Base-by-base conservation (phyloP, 2,329 filamentous ascomycete species). In the Colletotrichum musicola region DNA sequence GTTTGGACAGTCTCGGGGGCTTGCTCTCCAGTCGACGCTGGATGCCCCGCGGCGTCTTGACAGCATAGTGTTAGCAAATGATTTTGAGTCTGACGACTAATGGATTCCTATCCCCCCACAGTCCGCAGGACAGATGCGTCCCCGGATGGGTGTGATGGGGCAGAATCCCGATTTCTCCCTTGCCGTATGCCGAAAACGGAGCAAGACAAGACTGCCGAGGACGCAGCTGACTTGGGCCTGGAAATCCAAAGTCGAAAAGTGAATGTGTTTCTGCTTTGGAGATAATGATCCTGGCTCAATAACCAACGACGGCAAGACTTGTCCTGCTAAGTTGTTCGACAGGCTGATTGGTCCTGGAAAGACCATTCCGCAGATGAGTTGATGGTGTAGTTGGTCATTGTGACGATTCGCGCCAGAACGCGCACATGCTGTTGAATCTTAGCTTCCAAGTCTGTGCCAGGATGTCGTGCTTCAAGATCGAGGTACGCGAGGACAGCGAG, bases 131-230 rank as follows among this genome's bases (percentile, higher is more conserved):
- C 18, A 68, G 49, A 49, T 44, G 50, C 44, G 35, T 68, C 62
- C 65, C 49, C 62, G 50, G 50, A 60, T 22, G 55, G 7, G 55
- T 30, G 60, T 27, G 55, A 68, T 68, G 65, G 62, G 49, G 57
- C 55, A 40, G 42, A 25, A 47, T 55, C 38, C 55, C 55, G 62
- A 61, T 27, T 60, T 61, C 50, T 68, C 50, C 65, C 65, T 61
- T 56, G 18, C 55, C 65, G 55, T 55, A 50, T 60, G 65, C 65
- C 65, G 65, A 65, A 68, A 65, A 68, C 65, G 65, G 65, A 68
- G 62, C 49, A 47, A 27, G 22, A 47, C 49, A 44, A 53, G 49
- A 65, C 20, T 55, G 42, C 65, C 55, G 55, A 22, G 42, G 18
- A 58, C 65, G 55, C 49, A 49, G 35, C 14, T 4, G 25, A 46